Conservation (phyloP, 768 basidiomycete genomes). For the Rhizopogon vesiculosus region DNA sequence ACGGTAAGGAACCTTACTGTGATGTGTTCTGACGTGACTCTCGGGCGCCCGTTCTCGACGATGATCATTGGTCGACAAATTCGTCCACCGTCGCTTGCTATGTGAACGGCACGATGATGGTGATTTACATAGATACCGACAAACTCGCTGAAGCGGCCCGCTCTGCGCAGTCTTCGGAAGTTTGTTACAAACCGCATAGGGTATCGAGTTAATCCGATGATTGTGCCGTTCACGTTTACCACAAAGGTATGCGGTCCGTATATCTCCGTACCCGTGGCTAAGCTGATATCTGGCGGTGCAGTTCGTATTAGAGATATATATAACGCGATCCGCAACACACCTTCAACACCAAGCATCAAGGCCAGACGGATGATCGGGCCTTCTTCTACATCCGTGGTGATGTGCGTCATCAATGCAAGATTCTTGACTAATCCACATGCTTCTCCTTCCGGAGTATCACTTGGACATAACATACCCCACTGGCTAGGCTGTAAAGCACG, state of each 20-base stretch:
- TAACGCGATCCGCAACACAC: constrained; percentile 35
- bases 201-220: constrained; percentile 87
- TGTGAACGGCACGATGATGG: constrained; percentile 91
- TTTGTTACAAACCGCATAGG: constrained; percentile 83
- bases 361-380: constrained; percentile 86
- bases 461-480: constrained; percentile 98
- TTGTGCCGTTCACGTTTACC: constrained; percentile 95
- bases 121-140: constrained; percentile 95
- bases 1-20: constrained; percentile 39
- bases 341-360: constrained; percentile 97
- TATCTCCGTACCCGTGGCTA: constrained; percentile 92
- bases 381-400: constrained; percentile 98
- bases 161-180: constrained; percentile 89
- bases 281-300: constrained; percentile 68
- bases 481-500: constrained; percentile 96
- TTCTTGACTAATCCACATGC: constrained; percentile 99
- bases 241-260: constrained; percentile 91
- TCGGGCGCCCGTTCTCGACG: constrained; percentile 75
- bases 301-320: constrained; percentile 7
- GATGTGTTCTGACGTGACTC: constrained; percentile 79
- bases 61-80: constrained; percentile 98
- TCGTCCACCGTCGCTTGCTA: constrained; percentile 94
- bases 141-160: constrained; percentile 91
- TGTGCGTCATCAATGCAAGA: constrained; percentile 98
- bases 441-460: constrained; percentile 99